These are phyloP conservation scores for Wickerhamiella dianesei DNA, from an alignment of 805 yeast genomes.

Conservation along the genomic window DNA sequence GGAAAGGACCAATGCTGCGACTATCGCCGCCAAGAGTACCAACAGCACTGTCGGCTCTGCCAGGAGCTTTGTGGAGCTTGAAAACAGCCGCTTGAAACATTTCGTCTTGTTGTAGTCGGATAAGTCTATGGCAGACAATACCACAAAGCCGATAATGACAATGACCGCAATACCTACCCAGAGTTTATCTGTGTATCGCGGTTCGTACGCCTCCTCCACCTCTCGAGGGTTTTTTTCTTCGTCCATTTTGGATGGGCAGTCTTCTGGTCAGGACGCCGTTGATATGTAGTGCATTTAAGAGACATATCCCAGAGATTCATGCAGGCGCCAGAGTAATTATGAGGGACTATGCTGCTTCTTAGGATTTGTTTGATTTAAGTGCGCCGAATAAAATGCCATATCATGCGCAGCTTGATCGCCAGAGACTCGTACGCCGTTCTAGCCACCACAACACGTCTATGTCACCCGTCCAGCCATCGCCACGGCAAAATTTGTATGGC, in stretches of 20 bases:
- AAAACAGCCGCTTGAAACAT: constrained; percentile 49
- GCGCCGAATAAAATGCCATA: no score
- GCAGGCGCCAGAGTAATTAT: not conserved
- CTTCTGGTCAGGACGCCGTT: not conserved
- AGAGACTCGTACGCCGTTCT: no score
- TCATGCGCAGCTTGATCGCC: no score
- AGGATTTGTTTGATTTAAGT: no score
- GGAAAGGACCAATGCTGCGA: constrained; percentile 47
- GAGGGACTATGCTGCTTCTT: no score
- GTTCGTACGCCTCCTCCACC: not conserved
- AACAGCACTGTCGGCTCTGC: constrained; percentile 65
- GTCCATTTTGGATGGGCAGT: not conserved
- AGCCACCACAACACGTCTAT: no score
- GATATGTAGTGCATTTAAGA: not conserved
- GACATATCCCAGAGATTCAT: not conserved
- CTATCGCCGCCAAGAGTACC: constrained; percentile 49
- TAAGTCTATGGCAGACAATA: constrained; percentile 54
- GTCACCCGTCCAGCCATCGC: no score
- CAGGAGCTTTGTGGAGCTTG: constrained; percentile 27
- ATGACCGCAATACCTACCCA: constrained; percentile 22
- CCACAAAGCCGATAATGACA: constrained; percentile 51
- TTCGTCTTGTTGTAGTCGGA: constrained; percentile 47
- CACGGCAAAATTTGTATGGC: no score
- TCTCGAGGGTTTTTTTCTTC: not conserved
- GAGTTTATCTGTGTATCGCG: constrained; percentile 14